Evolutionary conservation across 31 red algal species (phyloP).

Genomic region (Odonthalia washingtoniensis): DNA sequence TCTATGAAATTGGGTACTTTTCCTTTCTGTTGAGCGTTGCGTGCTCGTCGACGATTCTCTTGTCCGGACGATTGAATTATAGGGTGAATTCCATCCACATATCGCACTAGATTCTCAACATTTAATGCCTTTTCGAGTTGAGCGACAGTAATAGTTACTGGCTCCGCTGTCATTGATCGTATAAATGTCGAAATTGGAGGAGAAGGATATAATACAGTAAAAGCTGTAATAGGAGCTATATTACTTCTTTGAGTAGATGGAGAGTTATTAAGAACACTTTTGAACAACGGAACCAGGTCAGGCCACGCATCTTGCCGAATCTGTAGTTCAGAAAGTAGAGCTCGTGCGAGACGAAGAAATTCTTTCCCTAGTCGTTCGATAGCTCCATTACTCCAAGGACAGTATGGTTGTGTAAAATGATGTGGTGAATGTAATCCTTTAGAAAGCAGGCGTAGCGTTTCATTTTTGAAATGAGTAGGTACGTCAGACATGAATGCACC

Average conservation of each 20-base stretch:
- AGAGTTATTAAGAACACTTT: neutral
- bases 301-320: neutral
- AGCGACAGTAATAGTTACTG: neutral
- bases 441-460: neutral
- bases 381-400: conserved; percentile 12
- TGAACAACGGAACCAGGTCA: neutral
- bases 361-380: conserved; percentile 17
- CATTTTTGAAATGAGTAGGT: conserved; percentile 17
- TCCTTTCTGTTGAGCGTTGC: neutral
- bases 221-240: neutral
- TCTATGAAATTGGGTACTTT: conserved; percentile 5
- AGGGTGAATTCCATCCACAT: neutral
- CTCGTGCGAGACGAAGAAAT: neutral
- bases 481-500: conserved; percentile 8
- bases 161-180: neutral
- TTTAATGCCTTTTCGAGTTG: neutral
- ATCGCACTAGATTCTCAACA: neutral
- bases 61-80: neutral
- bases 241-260: neutral
- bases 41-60: neutral
- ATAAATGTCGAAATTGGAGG: conserved; percentile 4
- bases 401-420: neutral
- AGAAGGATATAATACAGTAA: neutral
- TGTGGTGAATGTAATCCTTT: conserved; percentile 6
- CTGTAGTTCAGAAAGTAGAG: neutral